Percentiles rank a stretch among this genome's conserved stretches.
Conservation (phyloP, 164 flowering plant genomes). For the Brasenia schreberi region DNA sequence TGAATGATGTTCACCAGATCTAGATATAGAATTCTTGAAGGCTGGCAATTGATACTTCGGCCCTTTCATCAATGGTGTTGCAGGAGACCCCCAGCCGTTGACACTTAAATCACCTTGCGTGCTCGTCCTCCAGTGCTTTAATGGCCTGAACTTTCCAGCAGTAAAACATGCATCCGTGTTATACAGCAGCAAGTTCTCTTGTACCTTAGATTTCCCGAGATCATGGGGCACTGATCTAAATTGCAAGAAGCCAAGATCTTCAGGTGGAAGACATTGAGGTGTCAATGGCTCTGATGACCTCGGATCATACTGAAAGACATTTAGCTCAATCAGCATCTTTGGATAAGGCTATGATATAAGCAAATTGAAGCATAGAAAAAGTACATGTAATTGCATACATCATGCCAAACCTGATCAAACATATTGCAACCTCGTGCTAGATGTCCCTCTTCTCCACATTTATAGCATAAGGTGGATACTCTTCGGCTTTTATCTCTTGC, state of each 20-base stretch:
- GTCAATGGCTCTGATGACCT: constrained; percentile 12
- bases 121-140: constrained; percentile 44
- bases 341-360: too few species aligned
- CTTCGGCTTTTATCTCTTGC: constrained; percentile 27
- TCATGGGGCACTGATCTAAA: constrained; percentile 17
- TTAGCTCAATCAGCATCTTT: background rate
- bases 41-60: background rate
- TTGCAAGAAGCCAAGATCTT: constrained; percentile 3
- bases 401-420: constrained; percentile 29
- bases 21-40: constrained; percentile 1
- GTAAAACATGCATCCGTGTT: constrained; percentile 2
- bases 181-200: constrained; percentile 12
- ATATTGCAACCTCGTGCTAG: constrained; percentile 61
- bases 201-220: constrained; percentile 8
- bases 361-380: background rate
- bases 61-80: constrained; percentile 21
- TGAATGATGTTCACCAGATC: constrained; percentile 14
- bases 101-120: constrained; percentile 7
- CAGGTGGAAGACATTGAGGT: constrained; percentile 12
- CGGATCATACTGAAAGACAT: constrained; percentile 9
- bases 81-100: constrained; percentile 29
- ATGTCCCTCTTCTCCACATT: constrained; percentile 74
- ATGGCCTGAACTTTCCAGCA: constrained; percentile 24
- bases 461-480: constrained; percentile 39
- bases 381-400: background rate